Evolutionary conservation across 805 yeast species (phyloP), one percentile per base, ranked within the genome.

Genomic region (Hanseniaspora hatyaiensis): DNA sequence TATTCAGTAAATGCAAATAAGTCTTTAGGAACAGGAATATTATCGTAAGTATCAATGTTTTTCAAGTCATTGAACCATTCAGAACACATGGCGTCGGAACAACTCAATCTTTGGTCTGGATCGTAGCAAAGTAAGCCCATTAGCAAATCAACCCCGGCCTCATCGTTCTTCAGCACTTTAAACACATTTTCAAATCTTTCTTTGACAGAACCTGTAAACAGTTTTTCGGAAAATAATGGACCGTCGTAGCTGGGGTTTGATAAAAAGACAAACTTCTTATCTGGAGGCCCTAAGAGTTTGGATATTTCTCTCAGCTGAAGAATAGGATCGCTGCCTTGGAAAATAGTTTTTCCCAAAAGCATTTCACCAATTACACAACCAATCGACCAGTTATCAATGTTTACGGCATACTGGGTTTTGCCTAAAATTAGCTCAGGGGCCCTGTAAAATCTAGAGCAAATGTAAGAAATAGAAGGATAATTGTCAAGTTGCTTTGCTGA

Each of bases 401-500:
- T 84, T 2, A 94, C 80, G 3, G 94, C 77, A 63, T 92, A 92
- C 32, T 80, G 73, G 51, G 88, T 77, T 56, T 87, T 82, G 1
- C 98, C 98, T 48, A 92, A 78, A 59, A 92, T 83, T 51, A 92
- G 73, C 64, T 92, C 99, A 0, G 99, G 99, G 1, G 97, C 94
- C 56, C 96, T 75, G 65, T 88, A 88, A 64, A 87, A 92, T 57
- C 98, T 77, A 20, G 96, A 86, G 64, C 96, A 94, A 50, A 92
- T 92, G 61, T 92, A 92, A 44, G 95, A 82, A 53, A 88, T 95
- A 1, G 94, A 80, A n/a, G 92, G 84, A 61, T 82, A 88, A 53
- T 77, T 75, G 60, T 82, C 89, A 53, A 83, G 69, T 60, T 78
- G 77, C 62, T 83, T 83, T 5, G 94, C 94, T 34, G 84, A 76